Conservation (phyloP, 148 eudicot genomes). For the Dianthus caryophyllus region DNA sequence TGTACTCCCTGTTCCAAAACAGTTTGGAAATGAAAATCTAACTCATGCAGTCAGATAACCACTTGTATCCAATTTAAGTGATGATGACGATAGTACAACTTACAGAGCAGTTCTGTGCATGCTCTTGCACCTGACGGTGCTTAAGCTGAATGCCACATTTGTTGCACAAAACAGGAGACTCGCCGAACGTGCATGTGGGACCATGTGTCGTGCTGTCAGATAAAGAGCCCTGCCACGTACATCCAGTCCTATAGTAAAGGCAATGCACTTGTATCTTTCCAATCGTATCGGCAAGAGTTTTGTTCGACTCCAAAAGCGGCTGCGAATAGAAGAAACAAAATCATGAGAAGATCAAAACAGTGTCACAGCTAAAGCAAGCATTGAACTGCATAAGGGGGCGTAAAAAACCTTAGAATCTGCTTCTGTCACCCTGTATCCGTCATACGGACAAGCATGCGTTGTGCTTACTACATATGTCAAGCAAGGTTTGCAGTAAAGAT, state of each 20-base stretch:
- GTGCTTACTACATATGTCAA: slow-evolving; percentile 65
- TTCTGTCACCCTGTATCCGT: slow-evolving; percentile 89
- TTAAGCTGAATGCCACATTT: slow-evolving; percentile 79
- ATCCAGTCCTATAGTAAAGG: slow-evolving; percentile 89
- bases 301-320: slow-evolving; percentile 78
- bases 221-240: slow-evolving; percentile 87
- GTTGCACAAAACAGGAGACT: slow-evolving; percentile 89
- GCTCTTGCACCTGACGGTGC: slow-evolving; percentile 96
- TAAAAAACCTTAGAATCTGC: slow-evolving; percentile 69
- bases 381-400: not conserved
- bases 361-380: slow-evolving; percentile 7
- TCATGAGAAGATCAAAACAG: slow-evolving; percentile 7
- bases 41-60: not conserved
- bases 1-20: slow-evolving; percentile 49
- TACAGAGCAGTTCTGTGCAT: slow-evolving; percentile 80
- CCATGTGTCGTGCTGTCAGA: slow-evolving; percentile 70
- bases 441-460: slow-evolving; percentile 83
- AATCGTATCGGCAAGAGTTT: slow-evolving; percentile 66
- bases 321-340: slow-evolving; percentile 28
- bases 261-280: slow-evolving; percentile 77
- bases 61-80: not conserved
- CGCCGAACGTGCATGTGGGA: slow-evolving; percentile 76
- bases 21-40: not conserved
- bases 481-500: slow-evolving; percentile 94
- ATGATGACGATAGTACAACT: slow-evolving; percentile 25